Conservation (phyloP, 495 filamentous ascomycete species). For the Glutinoglossum americanum region DNA sequence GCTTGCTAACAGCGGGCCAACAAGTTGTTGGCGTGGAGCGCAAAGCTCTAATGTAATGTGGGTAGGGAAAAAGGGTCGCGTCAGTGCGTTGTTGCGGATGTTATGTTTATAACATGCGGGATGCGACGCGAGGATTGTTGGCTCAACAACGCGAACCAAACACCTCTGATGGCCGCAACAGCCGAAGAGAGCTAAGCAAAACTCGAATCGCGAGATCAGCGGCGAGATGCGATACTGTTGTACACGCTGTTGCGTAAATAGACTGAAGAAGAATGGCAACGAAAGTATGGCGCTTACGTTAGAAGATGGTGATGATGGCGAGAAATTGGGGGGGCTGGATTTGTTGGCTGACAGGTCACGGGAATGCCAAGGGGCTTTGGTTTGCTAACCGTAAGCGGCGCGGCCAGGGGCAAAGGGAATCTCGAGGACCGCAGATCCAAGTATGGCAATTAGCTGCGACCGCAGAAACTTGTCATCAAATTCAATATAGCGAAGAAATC, state of each 20-base stretch:
- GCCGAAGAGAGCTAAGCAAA: not conserved
- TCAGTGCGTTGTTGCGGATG: not conserved
- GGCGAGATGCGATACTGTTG: not conserved
- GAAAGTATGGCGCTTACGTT: not conserved
- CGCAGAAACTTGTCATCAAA: no score
- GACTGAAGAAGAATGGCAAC: not conserved
- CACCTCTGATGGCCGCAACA: not conserved
- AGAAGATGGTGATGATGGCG: not conserved
- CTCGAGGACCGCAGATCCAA: not conserved
- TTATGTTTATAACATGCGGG: not conserved
- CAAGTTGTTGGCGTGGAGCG: not conserved
- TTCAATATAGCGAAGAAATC: no score
- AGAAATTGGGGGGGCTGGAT: constrained; percentile 4
- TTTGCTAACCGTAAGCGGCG: not conserved
- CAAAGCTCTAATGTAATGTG: not conserved
- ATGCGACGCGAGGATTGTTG: constrained; percentile 1
- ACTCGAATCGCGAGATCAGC: not conserved
- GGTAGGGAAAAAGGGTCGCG: not conserved
- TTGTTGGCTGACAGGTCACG: not conserved
- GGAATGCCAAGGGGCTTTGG: not conserved
- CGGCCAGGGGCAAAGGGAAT: not conserved
- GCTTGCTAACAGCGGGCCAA: constrained; percentile 6
- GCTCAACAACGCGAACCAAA: not conserved
- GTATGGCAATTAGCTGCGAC: no score
- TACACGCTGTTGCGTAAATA: not conserved